Evolutionary conservation across 495 filamentous ascomycete species (phyloP), one percentile per base, ranked within the genome.

Genomic region (Lasiosphaeriaceae sp.): DNA sequence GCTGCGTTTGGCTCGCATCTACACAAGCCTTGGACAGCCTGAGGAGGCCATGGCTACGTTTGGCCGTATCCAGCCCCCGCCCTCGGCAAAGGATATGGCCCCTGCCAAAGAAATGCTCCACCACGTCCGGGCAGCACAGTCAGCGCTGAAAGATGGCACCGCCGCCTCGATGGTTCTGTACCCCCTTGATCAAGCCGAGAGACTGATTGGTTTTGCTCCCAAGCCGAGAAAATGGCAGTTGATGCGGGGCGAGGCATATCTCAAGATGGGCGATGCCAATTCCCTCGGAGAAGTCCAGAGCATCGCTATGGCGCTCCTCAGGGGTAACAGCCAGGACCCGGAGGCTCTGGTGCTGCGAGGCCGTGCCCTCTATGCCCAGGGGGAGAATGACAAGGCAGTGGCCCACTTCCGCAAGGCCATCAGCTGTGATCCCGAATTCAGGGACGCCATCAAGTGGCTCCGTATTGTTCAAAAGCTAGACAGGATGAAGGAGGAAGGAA

Each of bases 341-440:
- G 95, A 98, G 71, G 95, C 94, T 2, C 74, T 97, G 63, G 87
- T 97, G 37, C 78, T 98, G 52, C 85, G 94, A 43, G 94, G 94
- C 22, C 83, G 90, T 50, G 88, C 90, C 8, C 78, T 94, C 56
- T 97, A 97, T 64, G 87, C 86, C 6, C 86, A 90, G 67, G 94
- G 94, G 22, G 95, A 98, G 61, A 96, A 96, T 60, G 89, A 92
- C 0, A 95, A 96, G 75, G 95, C 94, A 2, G 77, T 95, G n/a
- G 87, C 92, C 65, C 87, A 95, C 72, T 92, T 97, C 75, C 83
- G 89, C 61, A 87, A 94, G 73, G 95, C 94, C 21, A 73, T 96
- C 41, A 86, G 79, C 69, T 91, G 92, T 69, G 95, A 97, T 69
- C 94, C 95, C 29, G 94, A 98, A 68, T 91, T 87, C 74, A 90